Evolutionary conservation across 202 grass and related monocot genomes (phyloP), one percentile per base, ranked within the genome.

Genomic region (Elaeis oleifera): DNA sequence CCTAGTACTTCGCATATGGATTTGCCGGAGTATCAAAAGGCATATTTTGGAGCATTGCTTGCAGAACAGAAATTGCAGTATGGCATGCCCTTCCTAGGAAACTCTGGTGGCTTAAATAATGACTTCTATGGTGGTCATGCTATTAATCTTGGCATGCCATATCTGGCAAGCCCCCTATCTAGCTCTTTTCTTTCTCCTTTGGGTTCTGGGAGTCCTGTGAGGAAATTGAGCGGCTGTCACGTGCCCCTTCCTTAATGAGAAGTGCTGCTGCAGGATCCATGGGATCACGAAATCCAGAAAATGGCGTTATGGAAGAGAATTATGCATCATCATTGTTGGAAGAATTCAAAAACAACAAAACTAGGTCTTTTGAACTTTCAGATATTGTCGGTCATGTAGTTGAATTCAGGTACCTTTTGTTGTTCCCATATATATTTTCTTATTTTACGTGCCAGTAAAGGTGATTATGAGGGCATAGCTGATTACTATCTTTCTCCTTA

Each of bases 381-480:
- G 59, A 90, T 83, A 77, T 85, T 60, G 53, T 83, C 11, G 87
- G 76, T 13, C 69, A 13, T 50, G 79, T 79, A 58, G 85, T 86
- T 71, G 62, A 90, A 52, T 71, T 90, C 75, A 85, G 87, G 87
- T 76, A 71, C 68, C 4, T 9, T 36, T 51, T 53, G 18, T 3
- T 65, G 21, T 48, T 65, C 25, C 23, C 23, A 8, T 28, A 6
- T 65, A 18, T 52, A 51, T 20, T 52, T 44, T 22, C 9, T 27
- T 65, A 25, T 13, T 5, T n/a, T 51, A 52, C 1, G 1, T 52
- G 4, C 53, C 36, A 11, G 11, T 13, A 1, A 2, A 14, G 11
- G 8, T 44, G 36, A 44, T 44, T 44, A 44, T 13, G 49, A 24
- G 60, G 29, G 7, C 4, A 60, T 16, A 4, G 18, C 54, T 69